Conservation (phyloP, 1,284 basidiomycete genomes). For the Mycosarcoma maydis region DNA sequence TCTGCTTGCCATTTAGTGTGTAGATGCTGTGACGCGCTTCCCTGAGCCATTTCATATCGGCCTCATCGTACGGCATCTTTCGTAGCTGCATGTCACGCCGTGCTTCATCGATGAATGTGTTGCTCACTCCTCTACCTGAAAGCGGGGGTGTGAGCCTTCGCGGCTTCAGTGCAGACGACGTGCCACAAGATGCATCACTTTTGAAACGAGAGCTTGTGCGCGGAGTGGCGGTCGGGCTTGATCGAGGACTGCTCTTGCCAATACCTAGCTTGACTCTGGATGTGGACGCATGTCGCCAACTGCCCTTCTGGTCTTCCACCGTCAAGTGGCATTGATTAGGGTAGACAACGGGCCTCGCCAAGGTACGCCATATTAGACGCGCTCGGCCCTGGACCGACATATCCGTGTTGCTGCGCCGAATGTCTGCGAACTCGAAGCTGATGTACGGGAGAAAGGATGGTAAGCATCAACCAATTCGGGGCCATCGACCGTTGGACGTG, state of each 20-base stretch:
- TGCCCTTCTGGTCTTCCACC: neutral
- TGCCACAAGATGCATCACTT: neutral
- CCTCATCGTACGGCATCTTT: constrained; percentile 17
- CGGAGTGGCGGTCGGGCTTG: neutral
- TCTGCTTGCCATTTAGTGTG: constrained; percentile 10
- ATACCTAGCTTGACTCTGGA: constrained; percentile 14
- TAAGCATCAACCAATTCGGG: too few relatives aligned
- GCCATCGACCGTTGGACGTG: too few relatives aligned
- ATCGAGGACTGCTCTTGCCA: constrained; percentile 5
- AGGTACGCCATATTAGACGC: constrained; percentile 10
- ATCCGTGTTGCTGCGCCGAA: neutral
- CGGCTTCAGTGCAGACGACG: constrained; percentile 2
- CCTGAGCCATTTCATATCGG: constrained; percentile 24
- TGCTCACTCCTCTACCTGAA: constrained; percentile 17
- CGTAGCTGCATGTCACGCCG: constrained; percentile 29
- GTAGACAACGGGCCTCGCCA: neutral
- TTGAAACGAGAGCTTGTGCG: neutral
- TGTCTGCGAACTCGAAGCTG: neutral
- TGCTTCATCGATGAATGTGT: constrained; percentile 28
- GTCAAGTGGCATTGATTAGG: neutral
- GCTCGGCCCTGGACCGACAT: constrained; percentile 5
- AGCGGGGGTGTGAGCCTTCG: constrained; percentile 1
- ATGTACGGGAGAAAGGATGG: neutral
- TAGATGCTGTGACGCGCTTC: constrained; percentile 5
- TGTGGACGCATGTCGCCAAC: constrained; percentile 22